phyloP scores from a whole-genome alignment of 169 alveolate genomes.

The Cardiosporidium cionae region DNA sequence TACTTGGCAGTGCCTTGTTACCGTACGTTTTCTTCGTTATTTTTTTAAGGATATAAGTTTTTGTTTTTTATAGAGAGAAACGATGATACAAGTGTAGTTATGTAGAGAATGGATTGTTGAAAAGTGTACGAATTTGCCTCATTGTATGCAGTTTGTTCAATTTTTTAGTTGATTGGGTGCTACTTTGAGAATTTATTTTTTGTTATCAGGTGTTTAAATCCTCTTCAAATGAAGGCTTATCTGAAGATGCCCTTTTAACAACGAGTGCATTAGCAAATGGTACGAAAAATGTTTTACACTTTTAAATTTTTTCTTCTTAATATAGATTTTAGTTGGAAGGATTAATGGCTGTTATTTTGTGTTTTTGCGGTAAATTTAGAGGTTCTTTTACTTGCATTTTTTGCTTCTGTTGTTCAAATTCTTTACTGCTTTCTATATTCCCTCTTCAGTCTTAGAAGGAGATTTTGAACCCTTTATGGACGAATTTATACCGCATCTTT shows the following conservation, averaged over 20 bases:
- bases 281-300: not conserved
- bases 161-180: not conserved
- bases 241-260: constrained; percentile 71
- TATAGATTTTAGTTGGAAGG: no score
- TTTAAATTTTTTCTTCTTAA: no score
- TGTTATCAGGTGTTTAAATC: not conserved
- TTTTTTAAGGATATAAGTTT: not conserved
- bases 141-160: not conserved
- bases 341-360: no score
- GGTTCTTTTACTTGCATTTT: no score
- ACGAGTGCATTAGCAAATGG: constrained; percentile 60
- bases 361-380: no score
- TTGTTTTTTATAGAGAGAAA: not conserved
- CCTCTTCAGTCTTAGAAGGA: not conserved
- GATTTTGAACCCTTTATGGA: not conserved
- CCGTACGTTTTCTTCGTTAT: not conserved
- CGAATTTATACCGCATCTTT: not conserved
- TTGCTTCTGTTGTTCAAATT: no score
- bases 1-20: not conserved
- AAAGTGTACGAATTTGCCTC: not conserved
- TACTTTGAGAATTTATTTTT: not conserved
- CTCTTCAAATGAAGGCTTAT: constrained; percentile 2
- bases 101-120: not conserved
- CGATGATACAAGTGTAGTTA: not conserved
- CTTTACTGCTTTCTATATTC: no score